phyloP scores from a whole-genome alignment of 257 asterid species.

The Nicotiana knightiana region DNA sequence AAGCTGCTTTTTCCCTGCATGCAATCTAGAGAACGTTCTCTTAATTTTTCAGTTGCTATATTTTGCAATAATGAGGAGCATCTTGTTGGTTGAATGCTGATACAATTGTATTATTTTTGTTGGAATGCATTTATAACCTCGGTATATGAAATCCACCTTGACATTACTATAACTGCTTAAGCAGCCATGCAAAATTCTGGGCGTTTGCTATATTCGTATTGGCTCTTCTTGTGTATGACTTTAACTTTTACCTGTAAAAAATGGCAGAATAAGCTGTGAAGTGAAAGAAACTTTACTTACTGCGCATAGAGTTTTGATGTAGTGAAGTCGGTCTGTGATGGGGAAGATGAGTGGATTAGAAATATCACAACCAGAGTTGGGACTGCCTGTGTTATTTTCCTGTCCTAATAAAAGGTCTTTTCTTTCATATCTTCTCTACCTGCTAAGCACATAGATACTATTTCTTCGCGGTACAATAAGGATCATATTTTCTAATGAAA shows the following conservation, averaged over 20 bases:
- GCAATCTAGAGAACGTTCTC: neutral
- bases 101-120: conserved; percentile 2
- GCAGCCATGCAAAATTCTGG: neutral
- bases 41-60: conserved; percentile 2
- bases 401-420: neutral
- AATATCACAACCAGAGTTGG: neutral
- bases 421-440: neutral
- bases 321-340: neutral
- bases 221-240: neutral
- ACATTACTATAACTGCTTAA: neutral
- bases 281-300: neutral
- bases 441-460: neutral
- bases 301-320: neutral
- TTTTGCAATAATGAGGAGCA: neutral
- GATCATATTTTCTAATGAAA: neutral
- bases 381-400: neutral
- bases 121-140: neutral
- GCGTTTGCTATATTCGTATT: neutral
- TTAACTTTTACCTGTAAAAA: neutral
- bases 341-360: neutral
- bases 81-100: conserved; percentile 3
- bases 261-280: neutral
- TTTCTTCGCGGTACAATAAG: neutral
- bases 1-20: conserved; percentile 7
- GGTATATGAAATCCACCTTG: neutral